A percentile compares a stretch with the other conserved stretches of the same genome.
Conservation (phyloP, 2,329 filamentous ascomycete genomes). For the Sporothrix pallida region DNA sequence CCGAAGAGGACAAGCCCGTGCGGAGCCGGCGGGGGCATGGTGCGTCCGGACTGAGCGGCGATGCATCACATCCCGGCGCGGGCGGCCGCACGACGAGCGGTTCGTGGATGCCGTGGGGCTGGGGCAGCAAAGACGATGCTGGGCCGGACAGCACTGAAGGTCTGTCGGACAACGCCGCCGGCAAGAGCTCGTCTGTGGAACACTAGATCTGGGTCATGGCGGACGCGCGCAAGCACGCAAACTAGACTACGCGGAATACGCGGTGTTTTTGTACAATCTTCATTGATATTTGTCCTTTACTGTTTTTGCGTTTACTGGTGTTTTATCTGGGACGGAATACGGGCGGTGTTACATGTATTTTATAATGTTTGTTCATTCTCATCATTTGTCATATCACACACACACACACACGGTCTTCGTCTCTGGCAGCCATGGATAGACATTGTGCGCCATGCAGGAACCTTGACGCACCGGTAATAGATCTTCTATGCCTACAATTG, state of each 20-base stretch:
- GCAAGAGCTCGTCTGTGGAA: slow-evolving; percentile 50
- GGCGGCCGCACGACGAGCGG: slow-evolving; percentile 40
- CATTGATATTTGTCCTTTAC: not conserved
- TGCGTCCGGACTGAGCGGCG: not conserved
- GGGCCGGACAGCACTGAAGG: slow-evolving; percentile 50
- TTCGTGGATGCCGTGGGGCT: slow-evolving; percentile 59
- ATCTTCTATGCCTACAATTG: not conserved
- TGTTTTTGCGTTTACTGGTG: not conserved
- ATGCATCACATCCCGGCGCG: slow-evolving; percentile 22
- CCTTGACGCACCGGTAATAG: not conserved
- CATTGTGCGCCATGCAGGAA: not conserved
- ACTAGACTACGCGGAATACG: not conserved
- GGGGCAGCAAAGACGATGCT: slow-evolving; percentile 51
- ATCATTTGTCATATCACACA: not conserved
- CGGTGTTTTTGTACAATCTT: not conserved
- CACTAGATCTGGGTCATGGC: slow-evolving; percentile 37
- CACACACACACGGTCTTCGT: not conserved
- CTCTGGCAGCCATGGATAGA: slow-evolving; percentile 5
- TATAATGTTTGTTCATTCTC: not conserved
- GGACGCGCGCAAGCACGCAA: not conserved
- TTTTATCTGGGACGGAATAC: not conserved
- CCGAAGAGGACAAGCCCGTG: slow-evolving; percentile 53
- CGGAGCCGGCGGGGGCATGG: slow-evolving; percentile 38
- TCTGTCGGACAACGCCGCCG: slow-evolving; percentile 39
- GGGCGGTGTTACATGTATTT: slow-evolving; percentile 1